Evolutionary conservation across 2,329 filamentous ascomycete genomes (phyloP), one percentile per base, ranked within the genome.

Genomic region (Aureobasidium mangrovei): DNA sequence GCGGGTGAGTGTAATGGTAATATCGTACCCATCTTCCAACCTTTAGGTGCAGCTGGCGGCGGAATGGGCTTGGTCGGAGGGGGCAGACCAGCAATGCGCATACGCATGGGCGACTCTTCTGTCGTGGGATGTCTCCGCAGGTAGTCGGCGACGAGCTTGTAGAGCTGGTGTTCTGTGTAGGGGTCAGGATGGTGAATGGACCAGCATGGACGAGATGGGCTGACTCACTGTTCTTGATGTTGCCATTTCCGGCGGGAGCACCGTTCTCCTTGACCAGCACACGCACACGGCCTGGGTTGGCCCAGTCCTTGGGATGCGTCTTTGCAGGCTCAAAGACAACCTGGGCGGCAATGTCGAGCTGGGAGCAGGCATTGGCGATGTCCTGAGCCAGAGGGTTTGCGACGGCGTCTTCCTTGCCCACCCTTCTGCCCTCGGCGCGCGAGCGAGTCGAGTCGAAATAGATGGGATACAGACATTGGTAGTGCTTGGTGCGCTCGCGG

Each of bases 261-360:
- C 79, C 80, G 57, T 80, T 75, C 59, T 79, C 82, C 68, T 82
- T 85, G 54, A 96, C 74, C 65, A 84, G 74, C 47, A 97, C 82
- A 62, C 88, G 83, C 59, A 97, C 88, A 56, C 93, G 80, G 3
- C 93, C 93, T 9, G 93, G 93, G 74, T 98, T 98, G 55, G 86
- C 85, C 93, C 93, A 98, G 75, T 98, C 93, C 73, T 93, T 91
- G 5, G 93, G 93, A 71, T 98, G 93, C 57, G 83, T 80, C 76
- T 95, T 95, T 66, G 86, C 86, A 1, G 91, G 88, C 73, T 98
- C 93, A 68, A 96, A 86, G 6, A 93, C 83, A 41, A 85, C 84
- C 58, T 81, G 78, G 35, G 89, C 74, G 31, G 84, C 80, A 56
- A 58, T 8, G 63, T 62, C 64, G 57, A 95, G 78, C 43, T 77